A percentile compares a stretch with the other conserved stretches of the same genome.
Evolutionary conservation across 2,329 filamentous ascomycete species (phyloP).

Genomic region (Colletotrichum nymphaeae): DNA sequence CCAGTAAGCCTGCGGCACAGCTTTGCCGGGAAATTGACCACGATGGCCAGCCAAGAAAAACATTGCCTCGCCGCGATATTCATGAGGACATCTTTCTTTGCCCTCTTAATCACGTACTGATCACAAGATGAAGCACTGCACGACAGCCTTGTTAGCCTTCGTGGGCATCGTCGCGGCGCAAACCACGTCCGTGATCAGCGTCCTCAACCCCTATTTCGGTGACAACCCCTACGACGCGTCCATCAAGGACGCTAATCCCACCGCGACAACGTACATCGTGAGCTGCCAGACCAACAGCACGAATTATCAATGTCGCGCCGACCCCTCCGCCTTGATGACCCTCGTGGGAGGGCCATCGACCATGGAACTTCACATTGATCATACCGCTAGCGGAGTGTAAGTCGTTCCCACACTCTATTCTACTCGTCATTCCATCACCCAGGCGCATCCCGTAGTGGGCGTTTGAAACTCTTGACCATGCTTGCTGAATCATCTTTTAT

Average conservation of each 20-base stretch:
- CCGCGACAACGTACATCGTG: slow-evolving; percentile 45
- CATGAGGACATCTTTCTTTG: not conserved
- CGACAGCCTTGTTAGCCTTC: not conserved
- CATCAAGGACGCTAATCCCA: slow-evolving; percentile 42
- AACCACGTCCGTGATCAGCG: slow-evolving; percentile 39
- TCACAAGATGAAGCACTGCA: not conserved
- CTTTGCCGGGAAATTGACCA: not conserved
- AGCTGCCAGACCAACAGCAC: slow-evolving; percentile 39
- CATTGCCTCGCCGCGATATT: not conserved
- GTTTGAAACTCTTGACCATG: not conserved
- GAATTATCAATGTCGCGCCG: slow-evolving; percentile 40
- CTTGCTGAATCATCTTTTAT: not conserved
- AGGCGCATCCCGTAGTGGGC: not conserved
- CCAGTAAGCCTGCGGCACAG: not conserved
- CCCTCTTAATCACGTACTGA: not conserved
- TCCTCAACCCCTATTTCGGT: slow-evolving; percentile 43
- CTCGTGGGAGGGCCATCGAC: slow-evolving; percentile 45
- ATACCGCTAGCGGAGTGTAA: not conserved
- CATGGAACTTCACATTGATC: slow-evolving; percentile 35
- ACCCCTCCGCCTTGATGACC: slow-evolving; percentile 37
- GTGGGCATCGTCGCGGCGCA: slow-evolving; percentile 39
- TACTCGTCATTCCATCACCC: not conserved
- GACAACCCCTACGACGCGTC: slow-evolving; percentile 42
- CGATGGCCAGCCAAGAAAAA: not conserved
- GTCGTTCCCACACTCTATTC: not conserved